Conservation (phyloP, 768 basidiomycete species). For the Tulasnella sp. region DNA sequence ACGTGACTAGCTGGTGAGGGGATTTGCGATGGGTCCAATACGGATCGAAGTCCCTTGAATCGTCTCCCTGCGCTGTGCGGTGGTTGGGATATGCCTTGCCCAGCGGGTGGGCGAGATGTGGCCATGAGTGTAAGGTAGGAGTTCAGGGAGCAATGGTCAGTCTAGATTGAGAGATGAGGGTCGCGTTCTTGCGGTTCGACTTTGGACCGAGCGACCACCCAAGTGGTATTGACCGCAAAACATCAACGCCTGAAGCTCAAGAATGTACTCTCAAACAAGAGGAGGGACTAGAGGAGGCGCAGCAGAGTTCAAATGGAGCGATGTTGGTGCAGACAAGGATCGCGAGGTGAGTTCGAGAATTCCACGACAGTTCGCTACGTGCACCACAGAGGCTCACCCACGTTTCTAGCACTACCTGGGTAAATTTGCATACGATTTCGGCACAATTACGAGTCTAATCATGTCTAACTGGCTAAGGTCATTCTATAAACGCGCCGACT, state of each 20-base stretch:
- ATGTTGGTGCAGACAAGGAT: constrained; percentile 91
- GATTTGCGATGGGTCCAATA: constrained; percentile 82
- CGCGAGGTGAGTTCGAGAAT: constrained; percentile 64
- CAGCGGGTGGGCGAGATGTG: constrained; percentile 4
- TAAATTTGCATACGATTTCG: not conserved
- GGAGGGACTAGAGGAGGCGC: constrained; percentile 90
- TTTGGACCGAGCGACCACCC: constrained; percentile 1
- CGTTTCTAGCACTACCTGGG: constrained; percentile 74
- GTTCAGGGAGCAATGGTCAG: not conserved
- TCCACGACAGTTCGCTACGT: not conserved
- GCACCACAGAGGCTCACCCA: not conserved
- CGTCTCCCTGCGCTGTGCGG: constrained; percentile 49
- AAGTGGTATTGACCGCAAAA: not conserved
- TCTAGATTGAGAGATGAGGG: not conserved
- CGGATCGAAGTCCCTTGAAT: constrained; percentile 65
- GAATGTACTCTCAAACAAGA: constrained; percentile 41
- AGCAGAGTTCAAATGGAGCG: constrained; percentile 89
- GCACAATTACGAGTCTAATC: not conserved
- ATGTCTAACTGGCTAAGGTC: constrained; percentile 51
- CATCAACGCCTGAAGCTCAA: not conserved
- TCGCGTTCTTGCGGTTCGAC: not conserved
- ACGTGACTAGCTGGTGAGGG: constrained; percentile 86
- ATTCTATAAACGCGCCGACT: constrained; percentile 92
- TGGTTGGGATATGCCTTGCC: constrained; percentile 40
- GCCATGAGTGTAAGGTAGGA: not conserved